These are phyloP conservation scores for Leonotis leonurus DNA, from an alignment of 257 asterid genomes.

Conservation along the genomic window DNA sequence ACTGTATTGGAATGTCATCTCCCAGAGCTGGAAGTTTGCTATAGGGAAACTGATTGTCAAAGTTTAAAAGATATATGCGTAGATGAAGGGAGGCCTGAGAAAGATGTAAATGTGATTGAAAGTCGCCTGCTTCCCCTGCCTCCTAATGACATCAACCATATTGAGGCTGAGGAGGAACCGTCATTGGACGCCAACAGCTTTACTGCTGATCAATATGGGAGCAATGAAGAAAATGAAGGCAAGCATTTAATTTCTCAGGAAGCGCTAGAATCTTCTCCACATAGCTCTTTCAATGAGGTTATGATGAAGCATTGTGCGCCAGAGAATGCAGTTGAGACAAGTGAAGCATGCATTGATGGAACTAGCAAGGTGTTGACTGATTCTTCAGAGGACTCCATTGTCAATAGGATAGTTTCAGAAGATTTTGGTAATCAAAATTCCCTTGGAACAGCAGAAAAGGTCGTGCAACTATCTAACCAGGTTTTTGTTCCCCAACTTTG, in stretches of 20 bases:
- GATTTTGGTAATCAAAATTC: slow-evolving; percentile 25
- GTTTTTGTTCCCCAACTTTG: slow-evolving; percentile 33
- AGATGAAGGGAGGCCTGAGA: slow-evolving; percentile 55
- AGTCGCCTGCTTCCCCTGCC: slow-evolving; percentile 20
- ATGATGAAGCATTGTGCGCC: slow-evolving; percentile 13
- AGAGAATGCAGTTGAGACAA: slow-evolving; percentile 19
- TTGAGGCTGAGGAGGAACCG: slow-evolving; percentile 7
- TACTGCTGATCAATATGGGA: slow-evolving; percentile 23
- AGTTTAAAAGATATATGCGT: slow-evolving; percentile 68
- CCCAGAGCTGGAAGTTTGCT: slow-evolving; percentile 53
- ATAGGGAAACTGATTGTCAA: slow-evolving; percentile 39
- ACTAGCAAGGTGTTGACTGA: no score
- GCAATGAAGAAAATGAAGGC: slow-evolving; percentile 21
- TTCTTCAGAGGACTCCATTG: slow-evolving; percentile 23
- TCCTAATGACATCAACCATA: no score
- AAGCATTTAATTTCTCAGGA: slow-evolving; percentile 11
- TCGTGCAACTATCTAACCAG: slow-evolving; percentile 31
- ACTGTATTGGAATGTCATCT: slow-evolving; percentile 40
- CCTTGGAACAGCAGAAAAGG: slow-evolving; percentile 16
- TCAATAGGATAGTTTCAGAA: slow-evolving; percentile 24
- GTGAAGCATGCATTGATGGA: slow-evolving; percentile 12
- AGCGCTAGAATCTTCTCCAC: slow-evolving; percentile 12
- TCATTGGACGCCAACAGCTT: slow-evolving; percentile 6
- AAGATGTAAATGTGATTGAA: slow-evolving; percentile 30
- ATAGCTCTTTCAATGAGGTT: slow-evolving; percentile 15